Evolutionary conservation across 2,329 filamentous ascomycete genomes (phyloP), one percentile per base, ranked within the genome.

Genomic region (Rhynchosporium agropyri): DNA sequence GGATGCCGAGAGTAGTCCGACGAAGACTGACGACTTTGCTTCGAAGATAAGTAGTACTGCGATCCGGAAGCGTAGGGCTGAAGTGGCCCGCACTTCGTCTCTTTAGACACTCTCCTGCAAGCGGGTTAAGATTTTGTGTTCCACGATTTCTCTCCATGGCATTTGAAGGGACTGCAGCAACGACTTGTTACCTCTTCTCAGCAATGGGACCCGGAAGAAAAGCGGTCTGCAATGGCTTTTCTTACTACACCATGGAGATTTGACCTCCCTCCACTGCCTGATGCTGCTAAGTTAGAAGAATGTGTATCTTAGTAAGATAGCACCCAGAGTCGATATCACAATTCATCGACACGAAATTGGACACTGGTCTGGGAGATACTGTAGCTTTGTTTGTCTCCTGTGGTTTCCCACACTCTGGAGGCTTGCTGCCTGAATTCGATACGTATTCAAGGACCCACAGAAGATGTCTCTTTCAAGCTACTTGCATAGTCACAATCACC

Each of bases 1-100:
- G 45, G 84, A 86, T 58, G 78, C 81, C 49, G 76, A 79, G n/a
- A 77, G 79, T 1, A 71, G 70, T 48, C 72, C 54, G 51, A 76
- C 70, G n/a, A 78, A 76, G 67, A 79, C 74, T 12, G 83, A 87
- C 62, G 82, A 84, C 67, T 97, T 96, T 76, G 85, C 88, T 31
- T 83, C 84, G 65, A 98, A 97, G 78, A 90, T 97, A 69, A 96
- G 92, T 79, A 97, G 93, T 77, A 96, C 93, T 0, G 89, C 89
- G 63, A 96, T 97, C 69, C 81, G 89, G 68, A 81, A 82, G 65
- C 80, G 80, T 48, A 76, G 69, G 66, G 68, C 72, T 5, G 73
- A 74, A 55, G 63, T 58, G 0, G 48, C 58, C 26, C 48, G 46
- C 20, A 51, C 46, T 28, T 60, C 58, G 36, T 60, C 46, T 38